Conservation (phyloP, 2,329 filamentous ascomycete genomes). For the Stemphylium beticola region DNA sequence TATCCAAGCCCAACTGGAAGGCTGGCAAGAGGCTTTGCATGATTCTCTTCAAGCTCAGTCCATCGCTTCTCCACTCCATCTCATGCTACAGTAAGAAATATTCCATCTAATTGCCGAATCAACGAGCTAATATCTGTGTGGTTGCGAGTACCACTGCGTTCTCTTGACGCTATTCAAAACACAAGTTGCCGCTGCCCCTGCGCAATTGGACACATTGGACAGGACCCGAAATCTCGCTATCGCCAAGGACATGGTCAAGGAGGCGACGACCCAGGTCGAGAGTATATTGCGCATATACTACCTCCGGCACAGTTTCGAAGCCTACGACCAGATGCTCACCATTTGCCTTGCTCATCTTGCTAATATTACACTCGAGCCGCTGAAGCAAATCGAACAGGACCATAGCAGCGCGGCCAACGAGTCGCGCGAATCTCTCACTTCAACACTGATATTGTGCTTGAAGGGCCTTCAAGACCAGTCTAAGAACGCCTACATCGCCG, state of each 20-base stretch:
- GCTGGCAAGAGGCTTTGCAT: slow-evolving; percentile 13
- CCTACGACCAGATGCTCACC: slow-evolving; percentile 2
- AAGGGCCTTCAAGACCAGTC: slow-evolving; percentile 18
- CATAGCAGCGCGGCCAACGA: neutral
- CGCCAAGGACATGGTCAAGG: neutral
- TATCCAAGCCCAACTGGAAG: slow-evolving; percentile 10
- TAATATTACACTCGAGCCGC: slow-evolving; percentile 7
- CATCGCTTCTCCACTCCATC: slow-evolving; percentile 14
- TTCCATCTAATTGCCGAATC: neutral
- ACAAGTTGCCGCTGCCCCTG: slow-evolving; percentile 1
- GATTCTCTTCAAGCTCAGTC: slow-evolving; percentile 3
- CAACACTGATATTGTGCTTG: slow-evolving; percentile 18
- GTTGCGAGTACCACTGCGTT: slow-evolving; percentile 3
- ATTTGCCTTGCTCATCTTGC: slow-evolving; percentile 17
- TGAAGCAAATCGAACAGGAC: slow-evolving; percentile 3
- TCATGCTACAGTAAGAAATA: slow-evolving; percentile 19
- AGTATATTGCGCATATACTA: slow-evolving; percentile 14
- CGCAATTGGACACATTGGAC: neutral
- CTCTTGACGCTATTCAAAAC: slow-evolving; percentile 5
- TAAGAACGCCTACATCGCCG: slow-evolving; percentile 4
- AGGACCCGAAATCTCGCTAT: neutral
- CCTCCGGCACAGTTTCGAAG: slow-evolving; percentile 15
- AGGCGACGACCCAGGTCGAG: slow-evolving; percentile 9
- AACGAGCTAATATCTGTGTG: neutral
- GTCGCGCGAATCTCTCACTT: slow-evolving; percentile 11